These are phyloP conservation scores for Mallotus nudiflorus DNA, from an alignment of 345 rosid genomes.

Conservation along the genomic window DNA sequence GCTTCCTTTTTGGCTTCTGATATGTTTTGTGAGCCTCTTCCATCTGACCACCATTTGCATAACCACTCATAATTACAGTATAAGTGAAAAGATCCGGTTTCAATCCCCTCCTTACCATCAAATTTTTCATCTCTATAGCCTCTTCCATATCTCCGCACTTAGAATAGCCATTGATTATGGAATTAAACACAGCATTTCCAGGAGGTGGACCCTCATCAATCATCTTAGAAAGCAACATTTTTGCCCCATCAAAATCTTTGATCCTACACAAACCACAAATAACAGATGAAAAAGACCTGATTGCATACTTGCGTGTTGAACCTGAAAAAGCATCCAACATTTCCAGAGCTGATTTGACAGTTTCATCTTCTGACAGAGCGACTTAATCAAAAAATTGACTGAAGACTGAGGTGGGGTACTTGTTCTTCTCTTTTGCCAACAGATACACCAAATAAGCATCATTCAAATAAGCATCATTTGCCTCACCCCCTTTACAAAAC, in stretches of 20 bases:
- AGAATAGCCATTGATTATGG: conserved; percentile 52
- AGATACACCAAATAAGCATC: conserved; percentile 55
- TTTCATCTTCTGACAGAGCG: conserved; percentile 57
- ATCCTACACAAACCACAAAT: conserved; percentile 64
- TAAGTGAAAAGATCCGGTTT: conserved; percentile 80
- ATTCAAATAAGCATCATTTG: conserved; percentile 50
- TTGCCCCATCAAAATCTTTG: conserved; percentile 58
- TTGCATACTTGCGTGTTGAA: conserved; percentile 51
- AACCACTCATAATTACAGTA: conserved; percentile 77
- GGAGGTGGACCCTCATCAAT: conserved; percentile 73
- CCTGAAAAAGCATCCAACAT: conserved; percentile 50
- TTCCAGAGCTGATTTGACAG: conserved; percentile 56
- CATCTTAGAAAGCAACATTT: conserved; percentile 61
- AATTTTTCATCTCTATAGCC: conserved; percentile 56
- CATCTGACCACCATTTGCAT: conserved; percentile 70
- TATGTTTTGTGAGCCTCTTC: conserved; percentile 57
- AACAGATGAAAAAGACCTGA: conserved; percentile 73
- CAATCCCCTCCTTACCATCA: conserved; percentile 77
- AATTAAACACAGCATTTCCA: conserved; percentile 75
- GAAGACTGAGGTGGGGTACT: conserved; percentile 43
- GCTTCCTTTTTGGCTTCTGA: conserved; percentile 72
- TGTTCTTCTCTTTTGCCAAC: conserved; percentile 49
- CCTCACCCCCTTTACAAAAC: conserved; percentile 65
- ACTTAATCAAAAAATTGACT: conserved; percentile 47
- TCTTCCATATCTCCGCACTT: conserved; percentile 55